Evolutionary conservation across 2,329 filamentous ascomycete genomes (phyloP), one percentile per base, ranked within the genome.

Genomic region (Penicillium sp.): DNA sequence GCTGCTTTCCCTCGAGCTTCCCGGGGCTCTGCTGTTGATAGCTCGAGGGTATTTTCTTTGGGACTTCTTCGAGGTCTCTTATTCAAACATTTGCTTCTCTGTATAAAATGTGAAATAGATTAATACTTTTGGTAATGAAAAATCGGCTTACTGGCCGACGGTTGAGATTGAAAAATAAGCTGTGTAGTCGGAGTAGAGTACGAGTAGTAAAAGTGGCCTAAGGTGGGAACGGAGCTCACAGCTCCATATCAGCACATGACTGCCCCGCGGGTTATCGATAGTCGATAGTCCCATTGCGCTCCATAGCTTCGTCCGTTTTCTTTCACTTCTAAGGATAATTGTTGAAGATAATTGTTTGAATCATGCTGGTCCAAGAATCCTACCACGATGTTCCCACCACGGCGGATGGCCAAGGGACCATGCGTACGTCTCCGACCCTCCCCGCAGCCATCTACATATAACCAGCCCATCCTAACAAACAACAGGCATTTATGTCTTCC

Each of bases 401-500:
- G 48, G 72, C 69, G n/a, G 72, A 70, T 53, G 72, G 71, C 39
- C 62, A 67, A 50, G 72, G 72, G 22, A 63, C 56, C 39, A 75
- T 75, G 72, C 71, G 72, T 75, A 71, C 57, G 67, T 63, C 55
- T 14, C 34, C 21, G 6, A 14, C 9, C 31, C 24, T 39, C 18
- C 13, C 16, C 14, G 36, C 14, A 14, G 31, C 31, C 31, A 34
- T n/a, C 34, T n/a, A 36, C n/a, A 11, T n/a, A 36, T n/a, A 22
- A 27, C 5, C 5, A 27, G 5, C 24, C 24, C 24, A 21, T 53
- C 5, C 51, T 55, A 22, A 59, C 43, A 7, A 4, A 43, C 32
- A 43, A 49, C 44, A 96, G 91, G 92, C 63, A 89, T 96, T 69
- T 96, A 92, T 75, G 71, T 95, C 70, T 96, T 92, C 75, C 91